Conservation (phyloP, 805 yeast species). For the Isabelozyma heimii region DNA sequence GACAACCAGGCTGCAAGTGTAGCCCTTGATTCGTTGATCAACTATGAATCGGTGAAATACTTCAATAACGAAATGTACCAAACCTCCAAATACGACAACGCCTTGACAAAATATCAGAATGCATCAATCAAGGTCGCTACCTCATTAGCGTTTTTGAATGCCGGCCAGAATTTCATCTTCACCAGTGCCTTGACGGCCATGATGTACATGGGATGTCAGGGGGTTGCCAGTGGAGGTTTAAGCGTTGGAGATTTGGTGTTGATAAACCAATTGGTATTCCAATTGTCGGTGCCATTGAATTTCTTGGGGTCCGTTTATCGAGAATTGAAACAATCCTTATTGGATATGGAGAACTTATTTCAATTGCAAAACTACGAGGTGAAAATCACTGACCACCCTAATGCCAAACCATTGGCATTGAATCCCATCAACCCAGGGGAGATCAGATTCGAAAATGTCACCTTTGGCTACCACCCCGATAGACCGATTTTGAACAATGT, state of each 20-base stretch:
- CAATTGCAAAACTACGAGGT: slow-evolving; percentile 76
- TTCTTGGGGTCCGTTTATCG: slow-evolving; percentile 94
- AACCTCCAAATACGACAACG: slow-evolving; percentile 71
- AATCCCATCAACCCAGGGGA: slow-evolving; percentile 57
- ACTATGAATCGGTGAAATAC: slow-evolving; percentile 91
- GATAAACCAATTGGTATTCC: slow-evolving; percentile 94
- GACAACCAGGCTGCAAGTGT: slow-evolving; percentile 95
- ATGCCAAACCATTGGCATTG: slow-evolving; percentile 61
- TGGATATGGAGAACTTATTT: slow-evolving; percentile 95
- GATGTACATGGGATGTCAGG: slow-evolving; percentile 98
- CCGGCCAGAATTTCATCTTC: slow-evolving; percentile 78
- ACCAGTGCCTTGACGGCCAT: slow-evolving; percentile 89
- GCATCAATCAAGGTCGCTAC: slow-evolving; percentile 81
- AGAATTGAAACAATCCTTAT: slow-evolving; percentile 85
- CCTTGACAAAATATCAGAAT: slow-evolving; percentile 70
- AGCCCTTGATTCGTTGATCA: slow-evolving; percentile 89
- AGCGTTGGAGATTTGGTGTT: slow-evolving; percentile 94
- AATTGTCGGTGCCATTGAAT: slow-evolving; percentile 89
- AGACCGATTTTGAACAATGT: slow-evolving; percentile 83
- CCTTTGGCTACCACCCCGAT: slow-evolving; percentile 88
- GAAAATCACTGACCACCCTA: slow-evolving; percentile 57
- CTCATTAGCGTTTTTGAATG: slow-evolving; percentile 71
- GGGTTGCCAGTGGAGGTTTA: slow-evolving; percentile 77
- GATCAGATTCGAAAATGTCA: slow-evolving; percentile 83
- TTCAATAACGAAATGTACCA: slow-evolving; percentile 88